Evolutionary conservation across 768 basidiomycete species (phyloP), one percentile per base, ranked within the genome.

Genomic region (Fibroporia radiculosa): DNA sequence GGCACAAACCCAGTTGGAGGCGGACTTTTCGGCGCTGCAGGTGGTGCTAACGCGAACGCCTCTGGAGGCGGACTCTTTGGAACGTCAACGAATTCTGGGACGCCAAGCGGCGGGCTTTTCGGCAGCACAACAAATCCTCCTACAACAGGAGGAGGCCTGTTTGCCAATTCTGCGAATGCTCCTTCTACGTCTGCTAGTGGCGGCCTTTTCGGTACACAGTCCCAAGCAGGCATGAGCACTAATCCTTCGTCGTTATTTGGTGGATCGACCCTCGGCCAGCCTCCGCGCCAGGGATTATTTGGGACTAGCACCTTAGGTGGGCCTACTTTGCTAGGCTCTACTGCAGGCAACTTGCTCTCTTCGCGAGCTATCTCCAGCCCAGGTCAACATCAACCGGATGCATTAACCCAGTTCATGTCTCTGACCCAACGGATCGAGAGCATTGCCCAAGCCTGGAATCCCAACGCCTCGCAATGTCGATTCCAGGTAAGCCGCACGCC

Each of bases 361-460:
- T 69, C 76, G 6, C 64, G 67, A 39, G 61, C 63, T 10, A 41
- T 66, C 4, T 56, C 61, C 13, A 59, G 64, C 4, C 48, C 67
- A 3, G 61, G 62, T 27, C 69, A 71, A 52, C 70, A 72, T 40
- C 74, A 78, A 48, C 70, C 70, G n/a, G 80, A 82, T 61, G 70
- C 80, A 6, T 78, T 80, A 47, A 65, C 67, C 11, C 80, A 87
- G 51, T 80, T 75, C 46, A 51, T 62, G 2, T 71, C 67, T 29
- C 56, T 86, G 19, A 61, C 65, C 8, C 74, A 80, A 42, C 72
- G 74, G 45, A 79, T 91, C 19, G 80, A 86, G 56, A 67, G 57
- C 0, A 72, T 90, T 43, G 71, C 77, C 4, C 67, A 72, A 28
- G 80, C 85, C 3, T 93, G 88, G 87, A 78, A 82, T 56, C 68